Percentiles rank a stretch among this genome's conserved stretches.
phyloP scores from a whole-genome alignment of 352 stramenopile genomes.

The Thraustotheca clavata region DNA sequence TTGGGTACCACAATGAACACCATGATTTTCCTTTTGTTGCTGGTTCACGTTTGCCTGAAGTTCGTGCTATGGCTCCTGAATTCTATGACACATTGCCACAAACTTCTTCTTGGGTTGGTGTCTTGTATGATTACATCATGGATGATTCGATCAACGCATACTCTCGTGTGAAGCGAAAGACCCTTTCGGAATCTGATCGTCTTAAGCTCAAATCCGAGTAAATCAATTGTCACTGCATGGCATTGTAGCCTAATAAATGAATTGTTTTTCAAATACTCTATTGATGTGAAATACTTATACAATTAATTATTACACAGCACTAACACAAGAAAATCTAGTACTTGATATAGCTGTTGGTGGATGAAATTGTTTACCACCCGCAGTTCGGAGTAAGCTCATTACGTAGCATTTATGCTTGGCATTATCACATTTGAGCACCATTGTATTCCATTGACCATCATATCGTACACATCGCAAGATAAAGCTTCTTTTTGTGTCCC shows the following conservation, averaged over 20 bases:
- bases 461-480: not conserved
- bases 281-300: not conserved
- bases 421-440: not conserved
- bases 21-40: conserved; percentile 95
- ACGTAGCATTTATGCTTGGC: not conserved
- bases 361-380: too few species aligned
- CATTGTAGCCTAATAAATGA: not conserved
- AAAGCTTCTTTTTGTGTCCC: not conserved
- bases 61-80: conserved; percentile 87
- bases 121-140: conserved; percentile 92
- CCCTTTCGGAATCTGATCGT: conserved; percentile 40
- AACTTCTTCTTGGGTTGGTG: conserved; percentile 90
- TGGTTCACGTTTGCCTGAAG: conserved; percentile 83
- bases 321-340: not conserved
- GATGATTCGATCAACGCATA: conserved; percentile 89
- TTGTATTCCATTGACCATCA: not conserved
- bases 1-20: conserved; percentile 98
- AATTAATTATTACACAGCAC: not conserved
- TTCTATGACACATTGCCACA: conserved; percentile 94
- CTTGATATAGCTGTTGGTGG: not conserved
- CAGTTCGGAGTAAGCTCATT: not conserved
- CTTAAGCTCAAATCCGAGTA: conserved; percentile 73
- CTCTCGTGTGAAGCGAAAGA: conserved; percentile 85
- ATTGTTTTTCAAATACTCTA: not conserved
- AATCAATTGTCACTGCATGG: too few species aligned